phyloP scores from a whole-genome alignment of 768 basidiomycete genomes.

The Termitomyces sp. region DNA sequence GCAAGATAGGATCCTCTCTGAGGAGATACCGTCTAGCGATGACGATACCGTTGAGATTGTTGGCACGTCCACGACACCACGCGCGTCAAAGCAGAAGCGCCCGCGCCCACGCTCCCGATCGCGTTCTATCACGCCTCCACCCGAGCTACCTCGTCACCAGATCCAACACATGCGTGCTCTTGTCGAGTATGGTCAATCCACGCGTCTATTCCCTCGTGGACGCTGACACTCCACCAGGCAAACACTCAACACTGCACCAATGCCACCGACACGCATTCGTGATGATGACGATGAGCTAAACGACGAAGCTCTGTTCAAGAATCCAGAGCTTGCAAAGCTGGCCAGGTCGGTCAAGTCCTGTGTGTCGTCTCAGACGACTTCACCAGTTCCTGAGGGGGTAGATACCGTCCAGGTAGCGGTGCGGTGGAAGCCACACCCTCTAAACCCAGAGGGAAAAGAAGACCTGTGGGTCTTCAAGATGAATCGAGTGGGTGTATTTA shows the following conservation, averaged over 20 bases:
- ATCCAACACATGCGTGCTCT: conserved; percentile 52
- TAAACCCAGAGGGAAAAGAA: conserved; percentile 31
- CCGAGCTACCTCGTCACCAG: conserved; percentile 47
- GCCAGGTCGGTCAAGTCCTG: conserved; percentile 27
- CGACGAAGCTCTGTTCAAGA: conserved; percentile 42
- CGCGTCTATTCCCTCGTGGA: not conserved
- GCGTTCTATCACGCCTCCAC: conserved; percentile 73
- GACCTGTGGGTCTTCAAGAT: conserved; percentile 48
- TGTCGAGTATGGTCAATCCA: conserved; percentile 42
- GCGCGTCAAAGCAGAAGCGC: conserved; percentile 33
- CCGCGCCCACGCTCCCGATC: conserved; percentile 54
- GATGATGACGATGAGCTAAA: conserved; percentile 35
- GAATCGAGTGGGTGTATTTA: conserved; percentile 41
- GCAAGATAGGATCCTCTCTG: conserved; percentile 31
- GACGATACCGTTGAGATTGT: conserved; percentile 36
- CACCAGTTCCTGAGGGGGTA: conserved; percentile 20
- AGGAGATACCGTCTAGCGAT: conserved; percentile 20
- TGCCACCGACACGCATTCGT: conserved; percentile 30
- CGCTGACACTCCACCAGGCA: conserved; percentile 27
- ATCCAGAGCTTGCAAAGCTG: conserved; percentile 60
- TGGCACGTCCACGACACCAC: conserved; percentile 19
- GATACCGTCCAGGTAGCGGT: conserved; percentile 49
- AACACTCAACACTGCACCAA: conserved; percentile 35
- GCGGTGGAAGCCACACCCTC: conserved; percentile 63
- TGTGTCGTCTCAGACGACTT: conserved; percentile 19